Evolutionary conservation across 352 stramenopile genomes (phyloP), one percentile per base, ranked within the genome.

Genomic region (Globisporangium spinosum): DNA sequence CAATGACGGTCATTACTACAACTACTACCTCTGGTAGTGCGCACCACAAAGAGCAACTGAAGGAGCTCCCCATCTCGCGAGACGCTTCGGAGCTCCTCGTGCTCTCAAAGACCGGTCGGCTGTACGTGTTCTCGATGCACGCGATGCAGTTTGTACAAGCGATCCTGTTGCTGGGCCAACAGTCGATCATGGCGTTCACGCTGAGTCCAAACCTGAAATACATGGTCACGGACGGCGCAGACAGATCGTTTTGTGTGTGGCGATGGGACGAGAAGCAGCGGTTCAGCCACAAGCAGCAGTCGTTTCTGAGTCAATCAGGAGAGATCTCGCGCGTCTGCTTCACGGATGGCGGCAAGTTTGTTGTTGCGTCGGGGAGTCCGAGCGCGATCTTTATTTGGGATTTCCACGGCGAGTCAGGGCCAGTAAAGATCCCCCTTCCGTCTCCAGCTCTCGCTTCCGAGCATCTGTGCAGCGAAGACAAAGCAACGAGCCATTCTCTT

Each of bases 181-280:
- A 75, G 10, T 73, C 79, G 1, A 89, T 93, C 62, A 78, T 73
- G 0, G 67, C 77, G 32, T 69, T 91, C 27, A 63, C 77, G 1
- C 70, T 87, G 34, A 88, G 77, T 60, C 69, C 71, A 27, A 90
- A 91, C 35, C 62, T 77, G 4, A 90, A 90, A 64, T 91, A 91
- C 58, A 78, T 91, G 75, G 82, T 65, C 4, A 89, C 82, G 8
- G 84, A 82, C 10, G 77, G 81, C 1, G 62, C 65, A 3, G 77
- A 93, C 56, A 78, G 84, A 10, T 90, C 81, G 20, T 43, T 93
- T 43, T 69, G 84, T 0, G 77, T 93, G 2, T 90, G 84, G 84
- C 74, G 87, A 45, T 89, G 82, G 63, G 78, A 82, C 10, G 68
- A 76, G 29, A 77, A 63, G n/a, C 67, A 79, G n/a, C 77, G 75